These are phyloP conservation scores for Groenewaldozyma salmanticensis DNA, from an alignment of 805 yeast species.

Conservation along the genomic window DNA sequence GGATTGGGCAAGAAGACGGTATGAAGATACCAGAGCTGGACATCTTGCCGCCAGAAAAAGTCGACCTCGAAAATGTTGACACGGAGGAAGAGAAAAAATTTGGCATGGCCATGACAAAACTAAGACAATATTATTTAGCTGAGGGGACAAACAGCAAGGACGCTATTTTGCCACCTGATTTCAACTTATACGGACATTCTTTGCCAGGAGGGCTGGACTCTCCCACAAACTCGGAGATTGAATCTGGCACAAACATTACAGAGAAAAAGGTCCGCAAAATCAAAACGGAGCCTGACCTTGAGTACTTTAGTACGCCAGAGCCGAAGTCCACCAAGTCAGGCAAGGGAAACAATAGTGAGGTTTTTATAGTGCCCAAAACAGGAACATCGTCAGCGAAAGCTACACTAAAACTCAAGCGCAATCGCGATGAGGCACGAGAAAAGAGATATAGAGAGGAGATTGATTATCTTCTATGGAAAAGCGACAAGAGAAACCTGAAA, in stretches of 20 bases:
- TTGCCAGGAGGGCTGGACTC: background rate
- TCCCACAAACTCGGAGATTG: background rate
- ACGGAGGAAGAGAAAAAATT: slow-evolving; percentile 34
- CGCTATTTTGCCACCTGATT: slow-evolving; percentile 2
- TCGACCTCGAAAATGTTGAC: slow-evolving; percentile 34
- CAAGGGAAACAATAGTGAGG: slow-evolving; percentile 4
- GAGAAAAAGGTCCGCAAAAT: background rate
- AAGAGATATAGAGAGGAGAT: slow-evolving; percentile 14
- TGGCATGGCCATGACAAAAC: slow-evolving; percentile 34
- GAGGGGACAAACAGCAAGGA: slow-evolving; percentile 8
- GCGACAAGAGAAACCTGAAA: slow-evolving; percentile 17
- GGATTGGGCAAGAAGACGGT: slow-evolving; percentile 26
- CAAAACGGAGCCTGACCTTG: background rate
- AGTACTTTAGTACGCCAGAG: background rate
- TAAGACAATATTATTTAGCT: slow-evolving; percentile 30
- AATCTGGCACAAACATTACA: no score
- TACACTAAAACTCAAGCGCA: slow-evolving; percentile 7
- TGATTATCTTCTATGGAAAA: slow-evolving; percentile 14
- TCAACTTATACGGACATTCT: background rate
- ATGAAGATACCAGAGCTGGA: slow-evolving; percentile 32
- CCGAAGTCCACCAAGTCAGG: background rate
- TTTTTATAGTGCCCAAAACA: slow-evolving; percentile 1
- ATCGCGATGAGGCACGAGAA: slow-evolving; percentile 1
- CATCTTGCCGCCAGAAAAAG: slow-evolving; percentile 21
- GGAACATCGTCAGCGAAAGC: slow-evolving; percentile 3